These are phyloP conservation scores for Monosiga brevicollis DNA, from an alignment of 78 protist species.

Conservation along the genomic window DNA sequence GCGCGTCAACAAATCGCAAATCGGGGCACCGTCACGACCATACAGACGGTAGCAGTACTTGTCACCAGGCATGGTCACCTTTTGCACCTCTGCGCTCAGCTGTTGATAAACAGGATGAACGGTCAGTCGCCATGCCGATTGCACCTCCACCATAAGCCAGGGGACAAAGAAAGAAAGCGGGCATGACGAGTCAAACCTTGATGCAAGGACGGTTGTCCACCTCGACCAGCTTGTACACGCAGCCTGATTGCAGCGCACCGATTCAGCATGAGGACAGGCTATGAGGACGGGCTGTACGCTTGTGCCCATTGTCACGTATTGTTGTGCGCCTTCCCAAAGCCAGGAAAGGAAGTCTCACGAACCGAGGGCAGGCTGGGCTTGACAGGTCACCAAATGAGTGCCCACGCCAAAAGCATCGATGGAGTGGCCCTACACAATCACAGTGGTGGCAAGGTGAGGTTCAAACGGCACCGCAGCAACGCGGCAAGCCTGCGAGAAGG, in stretches of 20 bases:
- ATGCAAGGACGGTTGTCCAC: conserved; percentile 66
- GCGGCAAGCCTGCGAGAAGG: too few species aligned
- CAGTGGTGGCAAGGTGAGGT: too few species aligned
- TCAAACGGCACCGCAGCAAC: too few species aligned
- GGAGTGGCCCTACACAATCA: conserved; percentile 52
- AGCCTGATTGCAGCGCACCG: too few species aligned
- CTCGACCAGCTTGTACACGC: conserved; percentile 84
- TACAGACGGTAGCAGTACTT: conserved; percentile 53
- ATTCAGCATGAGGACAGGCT: too few species aligned
- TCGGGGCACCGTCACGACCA: conserved; percentile 40
- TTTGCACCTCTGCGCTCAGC: neutral
- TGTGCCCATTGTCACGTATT: too few species aligned
- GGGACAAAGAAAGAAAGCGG: neutral
- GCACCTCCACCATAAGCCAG: too few species aligned
- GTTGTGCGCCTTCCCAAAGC: too few species aligned
- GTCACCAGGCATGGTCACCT: conserved; percentile 70
- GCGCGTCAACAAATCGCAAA: conserved; percentile 26
- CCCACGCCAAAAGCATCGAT: conserved; percentile 86
- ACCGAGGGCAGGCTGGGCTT: conserved; percentile 87
- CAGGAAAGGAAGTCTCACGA: too few species aligned
- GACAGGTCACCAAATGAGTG: conserved; percentile 80
- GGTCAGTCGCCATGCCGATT: too few species aligned
- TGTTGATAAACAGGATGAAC: too few species aligned
- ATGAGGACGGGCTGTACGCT: too few species aligned
- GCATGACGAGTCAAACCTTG: conserved; percentile 46